Evolutionary conservation across 1,284 basidiomycete species (phyloP).

Genomic region (Apiotrichum gracile): DNA sequence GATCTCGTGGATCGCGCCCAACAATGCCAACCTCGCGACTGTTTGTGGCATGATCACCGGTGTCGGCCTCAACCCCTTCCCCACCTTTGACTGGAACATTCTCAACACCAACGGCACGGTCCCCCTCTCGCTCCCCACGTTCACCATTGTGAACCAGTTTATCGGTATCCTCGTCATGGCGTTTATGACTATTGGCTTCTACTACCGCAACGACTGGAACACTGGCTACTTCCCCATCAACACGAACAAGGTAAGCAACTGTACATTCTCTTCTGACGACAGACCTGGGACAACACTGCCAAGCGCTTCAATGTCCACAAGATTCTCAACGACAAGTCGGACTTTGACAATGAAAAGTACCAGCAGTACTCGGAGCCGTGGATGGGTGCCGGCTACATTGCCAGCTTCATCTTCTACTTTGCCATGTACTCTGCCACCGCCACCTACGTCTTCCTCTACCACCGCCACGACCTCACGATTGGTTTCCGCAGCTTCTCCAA

Average conservation of each 20-base stretch:
- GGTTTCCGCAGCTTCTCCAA: conserved; percentile 36
- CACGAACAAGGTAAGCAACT: not conserved
- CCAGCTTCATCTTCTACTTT: conserved; percentile 36
- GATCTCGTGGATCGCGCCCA: conserved; percentile 56
- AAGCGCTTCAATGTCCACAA: conserved; percentile 36
- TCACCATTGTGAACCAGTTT: conserved; percentile 31
- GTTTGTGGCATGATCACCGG: conserved; percentile 24
- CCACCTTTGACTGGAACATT: conserved; percentile 32
- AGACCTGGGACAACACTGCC: conserved; percentile 26
- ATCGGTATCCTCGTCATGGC: conserved; percentile 18
- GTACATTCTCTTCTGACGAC: too few relatives aligned
- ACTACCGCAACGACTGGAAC: conserved; percentile 27
- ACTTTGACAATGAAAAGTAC: conserved; percentile 32
- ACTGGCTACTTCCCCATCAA: conserved; percentile 38
- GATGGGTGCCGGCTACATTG: conserved; percentile 31
- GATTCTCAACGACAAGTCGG: conserved; percentile 28
- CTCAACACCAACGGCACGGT: not conserved
- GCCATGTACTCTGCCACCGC: conserved; percentile 27
- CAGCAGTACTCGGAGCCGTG: conserved; percentile 34
- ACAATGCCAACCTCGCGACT: conserved; percentile 17
- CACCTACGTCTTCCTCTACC: conserved; percentile 39
- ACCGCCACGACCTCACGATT: conserved; percentile 38
- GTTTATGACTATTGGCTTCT: conserved; percentile 16
- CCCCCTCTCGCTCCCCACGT: conserved; percentile 29
- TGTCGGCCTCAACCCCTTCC: conserved; percentile 37